Evolutionary conservation across 306 rosid species (phyloP), one percentile per base, ranked within the genome.

Genomic region (Cyclanthera cordifolia): DNA sequence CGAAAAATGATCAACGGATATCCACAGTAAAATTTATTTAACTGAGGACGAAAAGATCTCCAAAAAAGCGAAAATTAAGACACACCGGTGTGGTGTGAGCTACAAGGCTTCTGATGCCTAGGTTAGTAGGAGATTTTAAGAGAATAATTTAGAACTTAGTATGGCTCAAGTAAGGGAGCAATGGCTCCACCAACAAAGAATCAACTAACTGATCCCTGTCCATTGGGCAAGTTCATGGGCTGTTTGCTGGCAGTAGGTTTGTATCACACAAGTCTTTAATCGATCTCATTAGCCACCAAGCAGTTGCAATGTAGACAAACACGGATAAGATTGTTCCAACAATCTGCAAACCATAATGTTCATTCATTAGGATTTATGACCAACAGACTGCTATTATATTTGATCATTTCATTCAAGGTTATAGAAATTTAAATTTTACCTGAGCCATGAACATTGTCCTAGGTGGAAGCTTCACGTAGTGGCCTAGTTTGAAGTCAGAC

Each of bases 381-480:
- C 17, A 15, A 37, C 17, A 11, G 61, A 5, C 8, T 24, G 13
- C 37, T 41, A 23, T 11, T 34, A 3, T 15, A 48, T 48, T 4
- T 48, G 17, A 34, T 34, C 1, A 48, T 37, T 39, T 63, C 6
- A 16, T 12, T 8, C 57, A 25, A 48, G 6, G 34, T 7, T 24
- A 49, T 15, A 68, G 20, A 48, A 28, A 74, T 55, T 69, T 56
- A 48, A 28, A 74, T 60, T 71, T 60, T 19, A 90, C 97, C 86
- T 91, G 97, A 30, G 90, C 96, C 85, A 84, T 79, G 79, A 91
- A 91, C 97, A 89, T 91, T 48, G 88, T 70, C 76, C 95, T 84
- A 20, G 96, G 96, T 16, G 97, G 97, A 84, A 91, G 89, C 80
- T 91, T 91, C 97, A 91, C 89, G 69, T 91, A 91, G 76, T 89